A percentile compares a stretch with the other conserved stretches of the same genome.
phyloP scores from a whole-genome alignment of 331 rosid genomes.

The Saraca asoca region DNA sequence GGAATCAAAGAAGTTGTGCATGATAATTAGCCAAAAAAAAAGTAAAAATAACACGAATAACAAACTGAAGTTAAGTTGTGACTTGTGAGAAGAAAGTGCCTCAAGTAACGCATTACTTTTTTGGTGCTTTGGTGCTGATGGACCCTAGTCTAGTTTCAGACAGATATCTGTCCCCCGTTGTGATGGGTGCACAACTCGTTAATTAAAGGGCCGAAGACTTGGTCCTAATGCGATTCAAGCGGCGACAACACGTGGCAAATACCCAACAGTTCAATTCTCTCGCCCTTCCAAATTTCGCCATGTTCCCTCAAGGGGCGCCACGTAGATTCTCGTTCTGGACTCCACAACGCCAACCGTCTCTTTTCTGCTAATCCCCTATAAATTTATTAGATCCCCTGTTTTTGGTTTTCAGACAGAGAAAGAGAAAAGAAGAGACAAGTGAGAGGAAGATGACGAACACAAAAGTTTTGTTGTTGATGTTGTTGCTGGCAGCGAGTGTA shows the following conservation, averaged over 20 bases:
- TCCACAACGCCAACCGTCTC: not conserved
- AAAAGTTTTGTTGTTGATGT: conserved; percentile 26
- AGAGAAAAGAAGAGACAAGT: conserved; percentile 7
- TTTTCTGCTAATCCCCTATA: not conserved
- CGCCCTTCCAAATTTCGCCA: conserved; percentile 38
- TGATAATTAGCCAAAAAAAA: too few relatives aligned
- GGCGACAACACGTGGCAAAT: conserved; percentile 55
- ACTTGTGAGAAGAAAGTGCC: too few relatives aligned
- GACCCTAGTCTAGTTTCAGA: too few relatives aligned
- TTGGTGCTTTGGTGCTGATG: too few relatives aligned
- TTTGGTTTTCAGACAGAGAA: not conserved
- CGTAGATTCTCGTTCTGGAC: conserved; percentile 33
- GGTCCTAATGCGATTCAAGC: too few relatives aligned
- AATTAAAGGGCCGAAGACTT: too few relatives aligned
- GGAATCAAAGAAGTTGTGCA: too few relatives aligned
- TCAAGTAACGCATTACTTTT: too few relatives aligned
- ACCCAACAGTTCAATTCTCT: not conserved
- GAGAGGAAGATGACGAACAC: conserved; percentile 41
- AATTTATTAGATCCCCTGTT: not conserved
- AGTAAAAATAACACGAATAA: too few relatives aligned
- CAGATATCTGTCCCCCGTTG: too few relatives aligned
- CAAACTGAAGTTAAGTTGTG: too few relatives aligned
- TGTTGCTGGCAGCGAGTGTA: conserved; percentile 29
- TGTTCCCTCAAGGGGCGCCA: conserved; percentile 43
- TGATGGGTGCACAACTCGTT: too few relatives aligned